Percentiles rank a stretch among this genome's conserved stretches.
Evolutionary conservation across 305 asterid genomes (phyloP).

Genomic region (Striga hermonthica): DNA sequence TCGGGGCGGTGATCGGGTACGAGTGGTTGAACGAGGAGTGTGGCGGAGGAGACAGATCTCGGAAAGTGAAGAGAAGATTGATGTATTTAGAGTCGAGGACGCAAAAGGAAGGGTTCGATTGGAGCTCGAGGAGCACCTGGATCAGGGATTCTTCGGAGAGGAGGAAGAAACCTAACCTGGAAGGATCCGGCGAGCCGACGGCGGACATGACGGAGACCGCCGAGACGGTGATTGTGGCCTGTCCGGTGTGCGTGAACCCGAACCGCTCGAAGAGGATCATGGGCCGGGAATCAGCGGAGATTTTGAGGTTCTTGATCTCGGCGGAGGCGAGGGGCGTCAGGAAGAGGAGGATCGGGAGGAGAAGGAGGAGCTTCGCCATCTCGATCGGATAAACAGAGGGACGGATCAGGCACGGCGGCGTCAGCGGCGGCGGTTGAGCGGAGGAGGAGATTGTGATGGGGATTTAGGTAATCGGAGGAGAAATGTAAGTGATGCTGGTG

Average conservation of each 20-base stretch:
- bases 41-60: constrained; percentile 90
- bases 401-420: constrained; percentile 12
- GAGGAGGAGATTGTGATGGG: constrained; percentile 16
- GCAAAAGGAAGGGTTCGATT: constrained; percentile 71
- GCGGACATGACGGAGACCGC: constrained; percentile 68
- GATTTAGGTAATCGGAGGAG: constrained; percentile 22
- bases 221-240: constrained; percentile 57
- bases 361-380: constrained; percentile 50
- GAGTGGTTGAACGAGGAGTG: constrained; percentile 54
- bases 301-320: constrained; percentile 75
- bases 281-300: constrained; percentile 63
- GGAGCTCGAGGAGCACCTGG: constrained; percentile 78
- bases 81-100: constrained; percentile 79
- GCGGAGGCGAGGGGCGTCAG: constrained; percentile 53
- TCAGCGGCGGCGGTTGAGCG: constrained; percentile 25
- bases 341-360: constrained; percentile 34
- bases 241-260: constrained; percentile 95
- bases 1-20: constrained; percentile 74
- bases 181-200: constrained; percentile 50
- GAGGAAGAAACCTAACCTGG: constrained; percentile 81
- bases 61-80: constrained; percentile 61
- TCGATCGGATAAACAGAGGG: constrained; percentile 36
- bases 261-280: constrained; percentile 92
- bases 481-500: no score
- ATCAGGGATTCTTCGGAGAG: constrained; percentile 76